These are phyloP conservation scores for Aspergillus viridinutans DNA, from an alignment of 2,329 filamentous ascomycete species.

Conservation along the genomic window DNA sequence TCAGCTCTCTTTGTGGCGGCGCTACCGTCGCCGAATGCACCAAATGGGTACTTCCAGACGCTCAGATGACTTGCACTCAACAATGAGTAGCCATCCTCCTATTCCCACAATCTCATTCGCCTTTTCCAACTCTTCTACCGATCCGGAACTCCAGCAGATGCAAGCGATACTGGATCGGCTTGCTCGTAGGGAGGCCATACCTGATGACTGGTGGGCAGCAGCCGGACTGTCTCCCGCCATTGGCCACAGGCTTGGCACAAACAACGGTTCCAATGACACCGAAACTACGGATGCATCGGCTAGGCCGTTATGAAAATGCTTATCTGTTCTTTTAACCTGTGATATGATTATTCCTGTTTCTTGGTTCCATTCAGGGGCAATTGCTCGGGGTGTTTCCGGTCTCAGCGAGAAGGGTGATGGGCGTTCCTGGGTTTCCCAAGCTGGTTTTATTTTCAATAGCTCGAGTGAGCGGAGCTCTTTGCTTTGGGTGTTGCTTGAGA, in stretches of 20 bases:
- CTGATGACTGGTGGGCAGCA: constrained; percentile 77
- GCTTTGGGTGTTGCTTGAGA: not conserved
- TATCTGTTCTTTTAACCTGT: not conserved
- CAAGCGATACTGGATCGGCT: constrained; percentile 68
- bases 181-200: constrained; percentile 67
- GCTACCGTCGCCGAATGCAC: constrained; percentile 15
- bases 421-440: not conserved
- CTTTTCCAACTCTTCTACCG: constrained; percentile 25
- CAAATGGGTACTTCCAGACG: constrained; percentile 19
- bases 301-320: constrained; percentile 8
- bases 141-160: constrained; percentile 56
- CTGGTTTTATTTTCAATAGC: not conserved
- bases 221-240: constrained; percentile 61
- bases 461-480: not conserved
- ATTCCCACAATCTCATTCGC: constrained; percentile 31
- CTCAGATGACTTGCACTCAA: constrained; percentile 24
- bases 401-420: constrained; percentile 8
- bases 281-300: constrained; percentile 15
- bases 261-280: constrained; percentile 19
- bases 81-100: constrained; percentile 31
- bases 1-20: constrained; percentile 15
- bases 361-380: not conserved
- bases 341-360: not conserved
- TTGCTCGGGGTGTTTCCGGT: not conserved
- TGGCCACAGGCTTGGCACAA: constrained; percentile 25